Evolutionary conservation across 106 monocot species (phyloP), one percentile per base, ranked within the genome.

Genomic region (Allium sativum): DNA sequence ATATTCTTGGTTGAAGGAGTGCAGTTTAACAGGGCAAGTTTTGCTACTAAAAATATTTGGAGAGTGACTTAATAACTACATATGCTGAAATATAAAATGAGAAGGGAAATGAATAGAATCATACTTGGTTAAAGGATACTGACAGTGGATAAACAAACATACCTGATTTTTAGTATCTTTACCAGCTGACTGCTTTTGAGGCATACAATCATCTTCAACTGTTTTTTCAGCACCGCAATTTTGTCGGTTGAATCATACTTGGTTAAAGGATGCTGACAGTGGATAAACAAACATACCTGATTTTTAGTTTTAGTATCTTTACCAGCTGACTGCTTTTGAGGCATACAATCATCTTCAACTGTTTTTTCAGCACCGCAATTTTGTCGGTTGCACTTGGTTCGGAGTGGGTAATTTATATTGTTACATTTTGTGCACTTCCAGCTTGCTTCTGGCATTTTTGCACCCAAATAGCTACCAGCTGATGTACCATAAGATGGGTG

Each of bases 331-430:
- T 58, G 48, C 44, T 53, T 76, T 8, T 47, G 70, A 62, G 73
- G 15, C 13, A 72, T 59, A n/a, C n/a, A n/a, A 21, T 85, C 76
- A 44, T 58, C 8, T 22, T 83, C 86, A 18, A 72, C n/a, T 53
- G 92, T 80, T 70, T 77, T 85, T 76, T 89, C 89, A 18, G 93
- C 89, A 48, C 89, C 93, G 66, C 93, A 93, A 58, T 83, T 80
- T 48, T 85, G 93, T 7, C 93, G 66, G 48, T 93, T 93, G 65
- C 93, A 93, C 48, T 89, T 89, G 14, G 81, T 83, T 41, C 93
- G 73, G 77, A 93, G 89, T 18, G 93, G 89, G 66, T 89, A 93
- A 43, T 93, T 93, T 63, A 93, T 93, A 72, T 93, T 93, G 64
- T 78, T 81, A 46, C 93, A 93, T 55, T 93, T 80, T 42, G 80